Evolutionary conservation across 768 basidiomycete species (phyloP).

Genomic region (Mycena alexandri): DNA sequence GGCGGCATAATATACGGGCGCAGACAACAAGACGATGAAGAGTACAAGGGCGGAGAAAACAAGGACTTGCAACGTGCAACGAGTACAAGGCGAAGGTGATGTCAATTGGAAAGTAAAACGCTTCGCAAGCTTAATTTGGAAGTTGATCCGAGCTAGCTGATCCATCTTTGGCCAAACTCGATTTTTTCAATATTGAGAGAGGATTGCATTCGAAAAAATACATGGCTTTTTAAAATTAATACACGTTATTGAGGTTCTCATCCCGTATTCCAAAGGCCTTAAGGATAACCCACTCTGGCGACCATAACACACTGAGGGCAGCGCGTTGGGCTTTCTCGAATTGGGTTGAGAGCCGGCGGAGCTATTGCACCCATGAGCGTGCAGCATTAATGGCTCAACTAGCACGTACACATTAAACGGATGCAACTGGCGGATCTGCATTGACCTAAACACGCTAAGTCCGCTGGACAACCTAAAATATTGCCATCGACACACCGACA

Average conservation of each 20-base stretch:
- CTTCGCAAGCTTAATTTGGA: too few relatives aligned
- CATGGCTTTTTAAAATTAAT: constrained; percentile 2
- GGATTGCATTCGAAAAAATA: neutral
- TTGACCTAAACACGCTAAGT: constrained; percentile 27
- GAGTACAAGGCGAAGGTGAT: too few relatives aligned
- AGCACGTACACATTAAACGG: constrained; percentile 65
- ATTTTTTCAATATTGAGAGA: neutral
- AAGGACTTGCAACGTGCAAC: too few relatives aligned
- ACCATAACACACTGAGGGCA: constrained; percentile 37
- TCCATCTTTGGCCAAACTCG: too few relatives aligned
- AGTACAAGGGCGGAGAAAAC: too few relatives aligned
- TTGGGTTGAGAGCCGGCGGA: constrained; percentile 30
- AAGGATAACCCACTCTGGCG: constrained; percentile 16
- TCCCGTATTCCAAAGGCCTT: neutral
- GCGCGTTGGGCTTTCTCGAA: constrained; percentile 29
- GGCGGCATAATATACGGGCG: constrained; percentile 1
- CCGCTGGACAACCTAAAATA: too few relatives aligned
- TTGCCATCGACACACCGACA: constrained; percentile 53
- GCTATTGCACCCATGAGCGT: constrained; percentile 19
- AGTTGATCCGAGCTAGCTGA: too few relatives aligned
- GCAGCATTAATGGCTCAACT: neutral
- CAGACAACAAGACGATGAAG: neutral
- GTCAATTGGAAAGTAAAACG: too few relatives aligned
- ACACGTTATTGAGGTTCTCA: constrained; percentile 1
- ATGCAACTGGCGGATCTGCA: constrained; percentile 70